Percentiles rank a stretch among this genome's conserved stretches.
These are phyloP conservation scores for Hansenula lynferdii DNA, from an alignment of 1,139 yeast species.

Conservation along the genomic window DNA sequence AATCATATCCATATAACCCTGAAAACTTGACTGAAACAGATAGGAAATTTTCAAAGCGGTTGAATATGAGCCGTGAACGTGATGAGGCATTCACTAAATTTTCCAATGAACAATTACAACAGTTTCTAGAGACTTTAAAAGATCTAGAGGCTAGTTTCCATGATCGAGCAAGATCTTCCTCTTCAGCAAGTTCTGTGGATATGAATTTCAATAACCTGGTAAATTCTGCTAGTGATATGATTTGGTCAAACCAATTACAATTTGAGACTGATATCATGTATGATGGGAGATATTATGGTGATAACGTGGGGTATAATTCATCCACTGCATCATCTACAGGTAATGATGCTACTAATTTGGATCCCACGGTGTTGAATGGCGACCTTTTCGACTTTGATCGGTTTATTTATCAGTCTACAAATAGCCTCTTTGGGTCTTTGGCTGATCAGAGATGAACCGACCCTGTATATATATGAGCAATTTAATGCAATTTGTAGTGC, in stretches of 20 bases:
- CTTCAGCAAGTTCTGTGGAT: not conserved
- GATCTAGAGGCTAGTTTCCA: not conserved
- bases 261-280: not conserved
- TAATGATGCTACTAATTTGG: not conserved
- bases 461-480: no score
- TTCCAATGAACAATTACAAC: not conserved
- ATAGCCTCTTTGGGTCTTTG: no score
- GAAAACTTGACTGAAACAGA: not conserved
- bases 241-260: constrained; percentile 1
- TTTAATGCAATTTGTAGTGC: no score
- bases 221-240: not conserved
- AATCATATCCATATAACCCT: not conserved
- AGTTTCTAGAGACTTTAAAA: not conserved
- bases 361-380: not conserved
- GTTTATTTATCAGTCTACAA: not conserved
- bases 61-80: not conserved
- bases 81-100: not conserved
- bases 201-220: not conserved
- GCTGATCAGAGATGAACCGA: no score
- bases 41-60: not conserved
- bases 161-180: not conserved
- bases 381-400: not conserved
- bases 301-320: no score
- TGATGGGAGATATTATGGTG: no score
- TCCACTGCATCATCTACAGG: no score